Evolutionary conservation across 148 eudicot genomes (phyloP).

Genomic region (Polygonum maritimum): DNA sequence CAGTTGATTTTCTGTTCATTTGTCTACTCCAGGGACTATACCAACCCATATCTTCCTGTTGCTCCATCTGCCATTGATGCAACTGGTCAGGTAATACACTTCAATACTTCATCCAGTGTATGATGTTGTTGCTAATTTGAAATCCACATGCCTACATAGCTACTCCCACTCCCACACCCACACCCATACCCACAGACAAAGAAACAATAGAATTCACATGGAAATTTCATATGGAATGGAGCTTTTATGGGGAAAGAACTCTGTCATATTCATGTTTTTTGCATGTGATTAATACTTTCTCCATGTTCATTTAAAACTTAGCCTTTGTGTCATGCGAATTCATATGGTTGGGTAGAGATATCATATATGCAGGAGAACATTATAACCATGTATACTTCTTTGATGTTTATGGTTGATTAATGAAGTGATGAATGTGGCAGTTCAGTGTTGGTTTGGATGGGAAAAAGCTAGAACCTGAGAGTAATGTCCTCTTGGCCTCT

Average conservation of each 20-base stretch:
- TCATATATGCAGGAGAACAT: not conserved
- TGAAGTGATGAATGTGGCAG: conserved; percentile 22
- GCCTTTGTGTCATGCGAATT: not conserved
- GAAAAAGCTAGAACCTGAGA: conserved; percentile 79
- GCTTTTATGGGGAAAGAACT: not conserved
- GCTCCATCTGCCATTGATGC: conserved; percentile 94
- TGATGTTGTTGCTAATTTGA: not conserved
- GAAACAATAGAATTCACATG: not conserved
- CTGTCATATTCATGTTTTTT: not conserved
- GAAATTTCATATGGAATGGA: not conserved
- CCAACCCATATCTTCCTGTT: conserved; percentile 85
- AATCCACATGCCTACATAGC: not conserved
- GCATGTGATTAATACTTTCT: not conserved
- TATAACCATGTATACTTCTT: not conserved
- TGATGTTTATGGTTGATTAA: not conserved
- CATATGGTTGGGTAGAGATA: not conserved
- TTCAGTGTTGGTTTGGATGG: conserved; percentile 68
- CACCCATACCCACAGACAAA: not conserved
- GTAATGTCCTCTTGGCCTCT: conserved; percentile 93
- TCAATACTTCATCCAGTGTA: not conserved
- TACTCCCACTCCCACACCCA: not conserved
- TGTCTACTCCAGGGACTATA: conserved; percentile 71
- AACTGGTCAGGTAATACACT: conserved; percentile 67
- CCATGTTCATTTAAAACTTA: not conserved
- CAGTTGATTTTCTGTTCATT: conserved; percentile 8